These are phyloP conservation scores for Uronychia binucleata DNA, from an alignment of 73 alveolate species.

Conservation along the genomic window DNA sequence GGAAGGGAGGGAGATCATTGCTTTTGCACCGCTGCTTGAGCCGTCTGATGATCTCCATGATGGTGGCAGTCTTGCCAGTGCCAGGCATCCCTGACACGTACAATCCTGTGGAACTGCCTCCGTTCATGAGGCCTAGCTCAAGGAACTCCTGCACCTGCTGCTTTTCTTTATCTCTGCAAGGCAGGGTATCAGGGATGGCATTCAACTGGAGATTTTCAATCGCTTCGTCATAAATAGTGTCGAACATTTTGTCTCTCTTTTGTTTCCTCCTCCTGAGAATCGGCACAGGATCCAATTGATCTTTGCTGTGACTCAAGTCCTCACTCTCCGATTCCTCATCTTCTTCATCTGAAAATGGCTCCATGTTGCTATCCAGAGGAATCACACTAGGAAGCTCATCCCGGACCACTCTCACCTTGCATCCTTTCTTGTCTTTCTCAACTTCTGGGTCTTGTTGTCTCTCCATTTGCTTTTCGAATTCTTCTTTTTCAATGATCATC, in stretches of 20 bases:
- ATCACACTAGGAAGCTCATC: background rate
- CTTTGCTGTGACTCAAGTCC: background rate
- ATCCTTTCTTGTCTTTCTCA: background rate
- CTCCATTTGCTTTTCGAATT: background rate
- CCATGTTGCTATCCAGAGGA: background rate
- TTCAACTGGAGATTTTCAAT: slow-evolving; percentile 40
- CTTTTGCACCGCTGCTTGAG: background rate
- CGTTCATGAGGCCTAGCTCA: slow-evolving; percentile 54
- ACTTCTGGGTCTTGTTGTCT: slow-evolving; percentile 1
- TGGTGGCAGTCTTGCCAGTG: slow-evolving; percentile 94
- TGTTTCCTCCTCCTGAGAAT: background rate
- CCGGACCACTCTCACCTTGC: background rate
- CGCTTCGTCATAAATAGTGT: slow-evolving; percentile 42
- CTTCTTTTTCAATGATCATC: background rate
- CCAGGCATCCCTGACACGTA: slow-evolving; percentile 96
- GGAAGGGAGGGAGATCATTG: slow-evolving; percentile 15
- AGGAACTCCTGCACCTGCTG: slow-evolving; percentile 60
- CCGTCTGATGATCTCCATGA: slow-evolving; percentile 61
- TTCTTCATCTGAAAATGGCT: background rate
- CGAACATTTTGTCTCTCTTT: background rate
- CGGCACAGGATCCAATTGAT: background rate
- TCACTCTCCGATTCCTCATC: background rate
- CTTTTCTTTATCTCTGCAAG: slow-evolving; percentile 86
- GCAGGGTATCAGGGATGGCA: slow-evolving; percentile 65
- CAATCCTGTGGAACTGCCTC: slow-evolving; percentile 62